Evolutionary conservation across 805 yeast genomes (phyloP), one percentile per base, ranked within the genome.

Genomic region (Lipomyces starkeyi): DNA sequence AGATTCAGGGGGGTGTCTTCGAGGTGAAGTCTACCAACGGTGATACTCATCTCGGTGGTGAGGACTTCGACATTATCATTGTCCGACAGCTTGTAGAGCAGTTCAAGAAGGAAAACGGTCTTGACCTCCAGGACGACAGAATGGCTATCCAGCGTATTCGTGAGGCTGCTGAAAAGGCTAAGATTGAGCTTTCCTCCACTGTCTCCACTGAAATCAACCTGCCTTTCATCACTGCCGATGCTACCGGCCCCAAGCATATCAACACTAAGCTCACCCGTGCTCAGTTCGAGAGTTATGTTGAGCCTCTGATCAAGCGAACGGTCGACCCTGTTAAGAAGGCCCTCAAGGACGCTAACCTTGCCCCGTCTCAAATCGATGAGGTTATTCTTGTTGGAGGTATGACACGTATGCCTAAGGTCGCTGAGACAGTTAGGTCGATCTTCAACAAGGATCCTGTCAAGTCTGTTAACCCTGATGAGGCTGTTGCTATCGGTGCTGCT

Each of bases 21-120:
- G 98, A 93, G 86, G 98, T 93, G 80, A 93, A 93, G 85, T 91
- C 97, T 71, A 93, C 98, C 79, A 93, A 93, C 83, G 98, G 96
- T 88, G 95, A 91, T 83, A 91, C 96, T 74, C 96, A 91, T 83
- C 84, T 91, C 79, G 96, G 96, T 84, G 96, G 96, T 85, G 96
- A 91, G 83, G 96, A 91, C 82, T 91, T 91, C 80, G 96, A 91
- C 82, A 93, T 93, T 78, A 84, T 90, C 73, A 80, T 93, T 71
- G 96, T 93, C 75, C 89, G 97, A 84, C 87, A 88, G 82, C 87
- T 93, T 67, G 88, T 93, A 64, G 88, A 88, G 67, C 84, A 85
- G 78, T 93, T 93, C 87, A 88, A 91, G 84, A 82, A 86, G 79
- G 91, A 89, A 78, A 78, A 84, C 62, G 92, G 92, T 68, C 82